These are phyloP conservation scores for Penicillium brevicompactum DNA, from an alignment of 2,329 filamentous ascomycete genomes.

Conservation along the genomic window DNA sequence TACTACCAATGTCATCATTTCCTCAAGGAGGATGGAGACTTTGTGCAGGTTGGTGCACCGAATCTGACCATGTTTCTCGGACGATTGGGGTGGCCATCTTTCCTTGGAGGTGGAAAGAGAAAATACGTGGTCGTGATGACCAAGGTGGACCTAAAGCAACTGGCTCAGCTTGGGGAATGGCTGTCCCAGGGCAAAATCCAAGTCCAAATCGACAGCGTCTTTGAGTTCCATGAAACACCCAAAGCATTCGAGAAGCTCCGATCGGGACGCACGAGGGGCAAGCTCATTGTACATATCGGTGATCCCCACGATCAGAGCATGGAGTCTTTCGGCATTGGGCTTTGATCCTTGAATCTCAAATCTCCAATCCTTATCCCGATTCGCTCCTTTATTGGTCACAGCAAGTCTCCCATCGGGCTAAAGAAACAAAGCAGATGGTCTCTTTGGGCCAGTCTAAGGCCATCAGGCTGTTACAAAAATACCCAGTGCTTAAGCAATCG, in stretches of 20 bases:
- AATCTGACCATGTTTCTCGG: conserved; percentile 33
- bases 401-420: no score
- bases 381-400: background rate
- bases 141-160: conserved; percentile 46
- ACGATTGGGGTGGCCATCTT: conserved; percentile 48
- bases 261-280: conserved; percentile 58
- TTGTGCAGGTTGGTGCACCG: conserved; percentile 54
- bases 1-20: conserved; percentile 58
- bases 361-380: background rate
- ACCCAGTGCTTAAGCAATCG: no score
- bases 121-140: conserved; percentile 38
- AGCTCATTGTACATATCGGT: conserved; percentile 54
- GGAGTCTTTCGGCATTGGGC: background rate
- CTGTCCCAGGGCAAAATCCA: conserved; percentile 62
- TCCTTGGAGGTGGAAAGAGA: conserved; percentile 54
- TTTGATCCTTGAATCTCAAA: background rate
- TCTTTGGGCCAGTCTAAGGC: no score
- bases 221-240: conserved; percentile 58
- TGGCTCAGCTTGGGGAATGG: conserved; percentile 56
- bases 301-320: background rate
- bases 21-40: conserved; percentile 52
- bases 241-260: conserved; percentile 63
- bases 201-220: conserved; percentile 58
- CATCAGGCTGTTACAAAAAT: no score
- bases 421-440: no score